phyloP scores from a whole-genome alignment of 2,329 filamentous ascomycete genomes.

The Cladophialophora exuberans region DNA sequence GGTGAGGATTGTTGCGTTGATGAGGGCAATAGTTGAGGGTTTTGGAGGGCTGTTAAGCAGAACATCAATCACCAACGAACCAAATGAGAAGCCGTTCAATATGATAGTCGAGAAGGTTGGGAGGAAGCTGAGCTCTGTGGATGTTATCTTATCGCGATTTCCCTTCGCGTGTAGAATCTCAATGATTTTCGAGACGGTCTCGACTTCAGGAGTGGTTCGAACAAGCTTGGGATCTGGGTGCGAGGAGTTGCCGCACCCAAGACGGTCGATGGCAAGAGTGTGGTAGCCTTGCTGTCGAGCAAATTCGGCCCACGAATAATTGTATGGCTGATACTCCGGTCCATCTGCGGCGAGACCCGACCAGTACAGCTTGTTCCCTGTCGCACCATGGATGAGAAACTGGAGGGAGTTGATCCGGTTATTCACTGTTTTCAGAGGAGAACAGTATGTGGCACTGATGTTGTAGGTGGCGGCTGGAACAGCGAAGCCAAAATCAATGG shows the following conservation, averaged over 20 bases:
- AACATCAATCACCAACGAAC: background rate
- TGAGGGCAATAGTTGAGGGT: background rate
- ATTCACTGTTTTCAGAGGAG: background rate
- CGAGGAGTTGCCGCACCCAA: background rate
- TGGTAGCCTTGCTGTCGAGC: conserved; percentile 1
- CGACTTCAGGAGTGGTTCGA: background rate
- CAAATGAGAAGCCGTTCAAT: background rate
- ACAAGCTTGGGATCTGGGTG: background rate
- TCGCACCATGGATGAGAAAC: background rate
- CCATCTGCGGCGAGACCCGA: background rate
- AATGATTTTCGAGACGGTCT: background rate
- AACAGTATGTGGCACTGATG: background rate
- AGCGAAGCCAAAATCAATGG: conserved; percentile 1
- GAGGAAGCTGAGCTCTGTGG: too few species aligned
- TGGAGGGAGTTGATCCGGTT: background rate
- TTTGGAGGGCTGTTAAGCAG: background rate
- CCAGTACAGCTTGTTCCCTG: background rate
- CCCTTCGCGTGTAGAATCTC: background rate
- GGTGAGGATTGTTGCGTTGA: background rate
- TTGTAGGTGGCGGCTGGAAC: background rate
- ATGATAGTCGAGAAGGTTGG: background rate
- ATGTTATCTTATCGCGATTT: background rate
- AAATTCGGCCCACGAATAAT: background rate
- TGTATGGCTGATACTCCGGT: background rate
- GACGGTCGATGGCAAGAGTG: background rate